Percentiles rank a stretch among this genome's conserved stretches.
Evolutionary conservation across 768 basidiomycete species (phyloP).

Genomic region (Calocybe cyanea): DNA sequence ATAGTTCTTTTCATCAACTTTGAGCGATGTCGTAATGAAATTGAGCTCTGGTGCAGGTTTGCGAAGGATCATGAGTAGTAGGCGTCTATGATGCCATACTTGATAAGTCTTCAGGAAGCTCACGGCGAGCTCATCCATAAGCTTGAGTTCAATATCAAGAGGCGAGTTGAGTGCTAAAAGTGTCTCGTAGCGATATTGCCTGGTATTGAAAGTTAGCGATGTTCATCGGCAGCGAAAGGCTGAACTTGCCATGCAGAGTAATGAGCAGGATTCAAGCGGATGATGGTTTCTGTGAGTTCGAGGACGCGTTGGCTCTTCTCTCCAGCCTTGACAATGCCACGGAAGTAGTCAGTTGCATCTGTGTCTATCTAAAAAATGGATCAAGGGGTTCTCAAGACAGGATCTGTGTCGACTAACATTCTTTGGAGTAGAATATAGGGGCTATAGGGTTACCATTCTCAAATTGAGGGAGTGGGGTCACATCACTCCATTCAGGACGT

Average conservation of each 20-base stretch:
- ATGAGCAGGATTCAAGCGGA: constrained; percentile 91
- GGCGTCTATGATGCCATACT: constrained; percentile 92
- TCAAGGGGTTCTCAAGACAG: neutral
- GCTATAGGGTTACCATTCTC: constrained; percentile 78
- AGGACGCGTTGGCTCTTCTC: constrained; percentile 84
- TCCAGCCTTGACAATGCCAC: constrained; percentile 70
- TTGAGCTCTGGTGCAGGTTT: constrained; percentile 64
- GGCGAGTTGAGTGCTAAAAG: constrained; percentile 63
- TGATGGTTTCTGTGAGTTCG: constrained; percentile 83
- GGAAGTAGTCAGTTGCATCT: constrained; percentile 91
- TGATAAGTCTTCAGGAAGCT: constrained; percentile 93
- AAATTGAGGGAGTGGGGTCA: constrained; percentile 76
- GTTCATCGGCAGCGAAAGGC: neutral
- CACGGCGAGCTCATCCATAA: constrained; percentile 87
- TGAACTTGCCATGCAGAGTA: constrained; percentile 87
- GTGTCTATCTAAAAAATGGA: constrained; percentile 53
- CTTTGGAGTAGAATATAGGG: constrained; percentile 84
- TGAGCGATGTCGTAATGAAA: constrained; percentile 73
- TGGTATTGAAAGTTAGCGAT: constrained; percentile 25
- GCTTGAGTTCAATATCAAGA: constrained; percentile 69
- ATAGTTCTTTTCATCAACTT: constrained; percentile 90
- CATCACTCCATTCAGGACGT: constrained; percentile 74
- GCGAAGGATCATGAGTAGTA: constrained; percentile 58
- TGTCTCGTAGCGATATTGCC: constrained; percentile 95
- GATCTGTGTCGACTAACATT: constrained; percentile 58